Evolutionary conservation across 1,139 yeast species (phyloP).

Genomic region (Kluyveromyces marxianus): DNA sequence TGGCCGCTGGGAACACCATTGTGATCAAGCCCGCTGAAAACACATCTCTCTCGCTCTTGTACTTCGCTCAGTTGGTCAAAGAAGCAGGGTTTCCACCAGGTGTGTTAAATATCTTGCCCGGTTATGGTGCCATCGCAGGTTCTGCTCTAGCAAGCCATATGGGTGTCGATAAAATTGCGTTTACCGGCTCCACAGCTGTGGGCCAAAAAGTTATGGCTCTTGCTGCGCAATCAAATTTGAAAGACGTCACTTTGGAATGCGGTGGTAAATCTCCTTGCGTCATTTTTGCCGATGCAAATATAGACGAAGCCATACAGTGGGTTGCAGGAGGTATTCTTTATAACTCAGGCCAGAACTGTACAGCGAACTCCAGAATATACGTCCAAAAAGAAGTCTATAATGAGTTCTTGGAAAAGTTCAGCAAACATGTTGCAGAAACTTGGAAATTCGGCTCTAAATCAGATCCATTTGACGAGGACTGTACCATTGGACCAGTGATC

Average conservation of each 20-base stretch:
- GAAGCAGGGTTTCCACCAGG: slow-evolving; percentile 73
- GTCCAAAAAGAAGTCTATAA: slow-evolving; percentile 68
- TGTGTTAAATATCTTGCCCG: slow-evolving; percentile 55
- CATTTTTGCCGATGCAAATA: slow-evolving; percentile 66
- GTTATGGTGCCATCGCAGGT: slow-evolving; percentile 51
- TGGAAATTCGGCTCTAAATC: slow-evolving; percentile 44
- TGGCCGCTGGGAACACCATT: slow-evolving; percentile 62
- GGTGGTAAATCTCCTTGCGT: slow-evolving; percentile 86
- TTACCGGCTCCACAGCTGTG: slow-evolving; percentile 56
- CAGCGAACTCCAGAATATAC: slow-evolving; percentile 78
- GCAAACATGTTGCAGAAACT: slow-evolving; percentile 38
- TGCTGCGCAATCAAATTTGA: slow-evolving; percentile 53
- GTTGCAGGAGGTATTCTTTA: slow-evolving; percentile 76
- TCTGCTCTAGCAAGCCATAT: slow-evolving; percentile 49
- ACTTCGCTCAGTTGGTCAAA: slow-evolving; percentile 45
- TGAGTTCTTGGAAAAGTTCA: slow-evolving; percentile 43
- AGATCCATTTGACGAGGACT: slow-evolving; percentile 44
- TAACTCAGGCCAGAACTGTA: slow-evolving; percentile 89
- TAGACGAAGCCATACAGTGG: slow-evolving; percentile 78
- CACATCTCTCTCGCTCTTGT: slow-evolving; percentile 58
- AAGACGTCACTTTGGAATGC: slow-evolving; percentile 80
- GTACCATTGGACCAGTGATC: slow-evolving; percentile 74
- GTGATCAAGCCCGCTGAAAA: slow-evolving; percentile 64
- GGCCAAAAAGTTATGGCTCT: slow-evolving; percentile 49
- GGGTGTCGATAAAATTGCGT: slow-evolving; percentile 57